Conservation (phyloP, 2,329 filamentous ascomycete species). For the Penicillium sp. region DNA sequence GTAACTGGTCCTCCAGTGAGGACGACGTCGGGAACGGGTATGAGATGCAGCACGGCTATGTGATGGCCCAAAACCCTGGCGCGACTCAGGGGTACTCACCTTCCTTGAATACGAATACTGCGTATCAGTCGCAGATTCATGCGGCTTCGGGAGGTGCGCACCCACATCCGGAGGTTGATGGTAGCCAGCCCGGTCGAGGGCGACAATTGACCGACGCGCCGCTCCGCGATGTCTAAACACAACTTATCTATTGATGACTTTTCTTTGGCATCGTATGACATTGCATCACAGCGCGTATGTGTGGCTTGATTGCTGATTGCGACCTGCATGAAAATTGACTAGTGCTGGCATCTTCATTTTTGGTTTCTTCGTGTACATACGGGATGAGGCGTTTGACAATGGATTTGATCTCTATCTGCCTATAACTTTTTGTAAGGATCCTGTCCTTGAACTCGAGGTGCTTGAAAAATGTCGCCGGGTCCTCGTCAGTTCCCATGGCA, state of each 20-base stretch:
- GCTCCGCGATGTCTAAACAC: constrained; percentile 17
- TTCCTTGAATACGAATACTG: constrained; percentile 31
- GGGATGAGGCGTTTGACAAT: background rate
- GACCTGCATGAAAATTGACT: background rate
- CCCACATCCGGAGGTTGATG: constrained; percentile 12
- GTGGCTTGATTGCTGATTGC: background rate
- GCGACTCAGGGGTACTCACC: constrained; percentile 16
- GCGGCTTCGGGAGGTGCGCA: constrained; percentile 10
- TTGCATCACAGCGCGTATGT: background rate
- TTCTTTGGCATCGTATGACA: background rate
- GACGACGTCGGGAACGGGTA: constrained; percentile 38
- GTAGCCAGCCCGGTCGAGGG: constrained; percentile 14
- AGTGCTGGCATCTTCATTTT: background rate
- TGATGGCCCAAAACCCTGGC: constrained; percentile 27
- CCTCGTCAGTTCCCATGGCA: too few relatives aligned
- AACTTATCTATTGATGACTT: background rate
- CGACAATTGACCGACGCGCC: constrained; percentile 25
- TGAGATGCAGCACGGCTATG: constrained; percentile 41
- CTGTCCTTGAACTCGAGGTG: too few relatives aligned
- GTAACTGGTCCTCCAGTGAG: constrained; percentile 42
- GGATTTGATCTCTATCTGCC: background rate
- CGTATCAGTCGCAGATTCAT: constrained; percentile 32
- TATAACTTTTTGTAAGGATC: background rate
- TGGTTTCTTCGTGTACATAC: background rate
- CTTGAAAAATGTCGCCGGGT: too few relatives aligned